These are phyloP conservation scores for Syzygium grande DNA, from an alignment of 345 rosid genomes.

Conservation along the genomic window DNA sequence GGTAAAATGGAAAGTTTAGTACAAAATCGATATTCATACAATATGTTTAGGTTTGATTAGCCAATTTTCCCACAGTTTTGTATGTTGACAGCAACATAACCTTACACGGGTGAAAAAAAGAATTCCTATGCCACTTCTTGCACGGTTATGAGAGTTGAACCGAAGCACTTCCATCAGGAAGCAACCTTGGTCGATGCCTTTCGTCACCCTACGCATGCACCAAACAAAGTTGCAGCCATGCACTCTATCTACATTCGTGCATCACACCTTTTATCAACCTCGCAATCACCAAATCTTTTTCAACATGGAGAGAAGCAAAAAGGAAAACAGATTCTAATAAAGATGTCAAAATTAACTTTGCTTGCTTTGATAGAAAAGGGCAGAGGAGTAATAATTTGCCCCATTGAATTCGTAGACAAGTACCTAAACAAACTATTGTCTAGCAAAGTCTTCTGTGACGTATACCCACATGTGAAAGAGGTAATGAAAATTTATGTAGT, in stretches of 20 bases:
- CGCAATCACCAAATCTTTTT: background rate
- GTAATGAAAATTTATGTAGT: background rate
- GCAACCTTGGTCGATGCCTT: background rate
- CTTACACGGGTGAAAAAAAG: background rate
- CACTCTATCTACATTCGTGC: background rate
- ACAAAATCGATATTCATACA: background rate
- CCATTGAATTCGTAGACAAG: background rate
- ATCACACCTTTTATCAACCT: background rate
- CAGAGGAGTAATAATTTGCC: background rate
- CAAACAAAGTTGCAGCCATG: background rate
- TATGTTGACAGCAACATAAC: background rate
- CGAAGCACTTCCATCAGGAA: background rate
- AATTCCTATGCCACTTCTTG: background rate
- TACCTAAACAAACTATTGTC: background rate
- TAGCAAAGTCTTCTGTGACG: no score
- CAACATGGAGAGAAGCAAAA: background rate
- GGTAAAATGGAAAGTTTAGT: background rate
- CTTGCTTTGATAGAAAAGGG: background rate
- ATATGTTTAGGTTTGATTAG: fast-evolving
- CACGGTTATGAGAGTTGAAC: background rate
- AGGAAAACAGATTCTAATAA: background rate
- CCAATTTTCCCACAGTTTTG: background rate
- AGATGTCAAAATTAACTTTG: background rate
- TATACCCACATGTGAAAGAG: background rate
- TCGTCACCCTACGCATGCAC: background rate